A percentile compares a stretch with the other conserved stretches of the same genome.
These are phyloP conservation scores for Staphylotrichum tortipilum DNA, from an alignment of 495 filamentous ascomycete genomes.

Conservation along the genomic window DNA sequence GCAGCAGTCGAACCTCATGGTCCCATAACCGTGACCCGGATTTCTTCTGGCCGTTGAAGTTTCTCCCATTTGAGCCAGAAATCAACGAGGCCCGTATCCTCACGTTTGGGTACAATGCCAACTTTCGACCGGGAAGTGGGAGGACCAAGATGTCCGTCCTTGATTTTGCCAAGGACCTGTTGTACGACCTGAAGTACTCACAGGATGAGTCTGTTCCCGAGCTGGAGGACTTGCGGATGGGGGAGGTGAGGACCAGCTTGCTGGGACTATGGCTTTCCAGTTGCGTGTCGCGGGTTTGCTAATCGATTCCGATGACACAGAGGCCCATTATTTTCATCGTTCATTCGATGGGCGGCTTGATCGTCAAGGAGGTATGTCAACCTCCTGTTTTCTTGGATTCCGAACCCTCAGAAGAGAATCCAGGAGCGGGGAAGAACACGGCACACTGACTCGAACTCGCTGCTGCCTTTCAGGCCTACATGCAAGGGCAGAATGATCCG, in stretches of 20 bases:
- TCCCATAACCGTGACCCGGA: conserved; percentile 20
- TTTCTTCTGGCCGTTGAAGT: conserved; percentile 28
- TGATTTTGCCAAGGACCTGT: conserved; percentile 35
- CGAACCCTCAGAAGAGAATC: too few relatives aligned
- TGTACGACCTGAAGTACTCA: conserved; percentile 26
- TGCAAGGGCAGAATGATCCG: conserved; percentile 32
- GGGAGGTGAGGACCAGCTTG: background rate
- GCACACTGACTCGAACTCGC: too few relatives aligned
- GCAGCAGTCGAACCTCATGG: conserved; percentile 26
- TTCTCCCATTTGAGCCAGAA: conserved; percentile 26
- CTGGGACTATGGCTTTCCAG: too few relatives aligned
- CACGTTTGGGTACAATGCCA: conserved; percentile 33
- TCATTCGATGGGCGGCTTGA: conserved; percentile 41
- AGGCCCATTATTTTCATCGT: conserved; percentile 34
- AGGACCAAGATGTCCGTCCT: conserved; percentile 17
- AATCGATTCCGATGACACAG: too few relatives aligned
- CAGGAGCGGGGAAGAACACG: too few relatives aligned
- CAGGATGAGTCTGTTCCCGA: conserved; percentile 17
- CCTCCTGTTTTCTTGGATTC: too few relatives aligned
- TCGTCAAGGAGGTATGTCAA: conserved; percentile 40
- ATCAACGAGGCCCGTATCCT: conserved; percentile 23
- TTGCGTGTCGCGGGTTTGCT: too few relatives aligned
- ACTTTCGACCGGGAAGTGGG: background rate
- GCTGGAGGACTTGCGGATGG: conserved; percentile 2
- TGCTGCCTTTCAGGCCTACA: conserved; percentile 16